A percentile compares a stretch with the other conserved stretches of the same genome.
phyloP scores from a whole-genome alignment of 805 yeast species.

The Cyberlindnera galapagoensis region DNA sequence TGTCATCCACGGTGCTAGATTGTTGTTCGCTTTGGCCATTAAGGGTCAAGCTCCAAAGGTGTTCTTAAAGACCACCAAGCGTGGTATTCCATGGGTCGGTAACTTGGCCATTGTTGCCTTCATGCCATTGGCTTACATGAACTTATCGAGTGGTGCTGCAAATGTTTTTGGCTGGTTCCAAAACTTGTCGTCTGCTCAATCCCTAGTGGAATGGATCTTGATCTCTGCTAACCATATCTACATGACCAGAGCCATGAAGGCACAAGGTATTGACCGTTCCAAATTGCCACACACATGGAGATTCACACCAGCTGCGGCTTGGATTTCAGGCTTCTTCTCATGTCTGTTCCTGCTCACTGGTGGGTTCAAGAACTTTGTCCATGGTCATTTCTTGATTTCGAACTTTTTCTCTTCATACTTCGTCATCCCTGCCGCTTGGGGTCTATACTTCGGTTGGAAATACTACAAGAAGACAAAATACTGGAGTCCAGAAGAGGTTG shows the following conservation, averaged over 20 bases:
- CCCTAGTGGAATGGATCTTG: constrained; percentile 27
- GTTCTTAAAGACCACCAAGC: constrained; percentile 27
- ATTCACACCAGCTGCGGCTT: constrained; percentile 22
- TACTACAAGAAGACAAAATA: constrained; percentile 26
- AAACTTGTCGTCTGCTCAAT: constrained; percentile 26
- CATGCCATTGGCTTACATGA: constrained; percentile 34
- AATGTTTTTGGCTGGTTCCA: constrained; percentile 33
- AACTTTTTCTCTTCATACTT: constrained; percentile 13
- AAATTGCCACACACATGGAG: constrained; percentile 11
- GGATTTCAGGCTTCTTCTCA: constrained; percentile 26
- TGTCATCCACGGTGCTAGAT: constrained; percentile 27
- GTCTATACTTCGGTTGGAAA: constrained; percentile 28
- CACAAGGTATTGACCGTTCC: constrained; percentile 25
- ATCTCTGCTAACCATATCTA: constrained; percentile 28
- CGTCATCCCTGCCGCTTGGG: constrained; percentile 23
- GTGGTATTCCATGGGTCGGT: constrained; percentile 29
- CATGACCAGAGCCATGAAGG: constrained; percentile 32
- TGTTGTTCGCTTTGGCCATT: constrained; percentile 31
- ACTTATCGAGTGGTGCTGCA: constrained; percentile 22
- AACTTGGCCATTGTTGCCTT: constrained; percentile 26
- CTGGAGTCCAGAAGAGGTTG: constrained; percentile 33
- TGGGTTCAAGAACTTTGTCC: constrained; percentile 30
- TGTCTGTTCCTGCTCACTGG: constrained; percentile 26
- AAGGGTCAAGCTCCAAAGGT: constrained; percentile 33
- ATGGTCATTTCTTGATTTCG: constrained; percentile 21